Percentiles rank a stretch among this genome's conserved stretches.
These are phyloP conservation scores for Boletellus ananas DNA, from an alignment of 768 basidiomycete species.

Conservation along the genomic window DNA sequence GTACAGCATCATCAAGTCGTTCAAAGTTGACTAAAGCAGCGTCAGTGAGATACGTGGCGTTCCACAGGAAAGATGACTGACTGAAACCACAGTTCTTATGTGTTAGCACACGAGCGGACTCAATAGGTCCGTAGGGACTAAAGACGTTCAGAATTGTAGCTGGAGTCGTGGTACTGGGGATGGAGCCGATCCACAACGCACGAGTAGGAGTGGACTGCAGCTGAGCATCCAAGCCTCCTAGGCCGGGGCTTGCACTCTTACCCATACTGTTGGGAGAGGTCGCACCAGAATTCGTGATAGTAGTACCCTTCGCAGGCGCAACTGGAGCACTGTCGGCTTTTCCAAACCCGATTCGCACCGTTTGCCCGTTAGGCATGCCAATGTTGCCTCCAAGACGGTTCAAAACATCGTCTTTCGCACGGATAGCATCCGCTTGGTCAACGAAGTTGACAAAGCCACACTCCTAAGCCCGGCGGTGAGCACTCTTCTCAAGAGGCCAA, in stretches of 20 bases:
- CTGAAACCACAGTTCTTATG: constrained; percentile 97
- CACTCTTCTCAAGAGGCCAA: neutral
- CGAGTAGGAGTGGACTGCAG: constrained; percentile 89
- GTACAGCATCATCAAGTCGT: constrained; percentile 91
- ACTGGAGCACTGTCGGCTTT: constrained; percentile 96
- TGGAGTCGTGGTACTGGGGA: constrained; percentile 92
- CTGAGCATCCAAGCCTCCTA: constrained; percentile 78
- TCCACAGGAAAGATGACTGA: constrained; percentile 34
- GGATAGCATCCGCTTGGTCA: constrained; percentile 91
- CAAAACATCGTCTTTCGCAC: constrained; percentile 96
- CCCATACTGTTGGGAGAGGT: constrained; percentile 54
- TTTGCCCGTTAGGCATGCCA: constrained; percentile 91
- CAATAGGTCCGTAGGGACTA: constrained; percentile 95
- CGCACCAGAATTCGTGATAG: constrained; percentile 57
- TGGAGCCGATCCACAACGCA: constrained; percentile 96
- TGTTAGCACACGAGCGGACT: constrained; percentile 91
- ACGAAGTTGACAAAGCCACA: constrained; percentile 99
- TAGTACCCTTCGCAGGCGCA: constrained; percentile 75
- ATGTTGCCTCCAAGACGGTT: constrained; percentile 94
- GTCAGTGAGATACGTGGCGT: constrained; percentile 5
- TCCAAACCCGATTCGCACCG: constrained; percentile 96
- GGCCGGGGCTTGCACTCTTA: constrained; percentile 51
- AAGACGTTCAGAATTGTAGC: constrained; percentile 94
- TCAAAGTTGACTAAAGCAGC: constrained; percentile 82
- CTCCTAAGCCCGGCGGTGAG: constrained; percentile 55